Conservation (phyloP, 1,284 basidiomycete genomes). For the Leccinum angustisporum region DNA sequence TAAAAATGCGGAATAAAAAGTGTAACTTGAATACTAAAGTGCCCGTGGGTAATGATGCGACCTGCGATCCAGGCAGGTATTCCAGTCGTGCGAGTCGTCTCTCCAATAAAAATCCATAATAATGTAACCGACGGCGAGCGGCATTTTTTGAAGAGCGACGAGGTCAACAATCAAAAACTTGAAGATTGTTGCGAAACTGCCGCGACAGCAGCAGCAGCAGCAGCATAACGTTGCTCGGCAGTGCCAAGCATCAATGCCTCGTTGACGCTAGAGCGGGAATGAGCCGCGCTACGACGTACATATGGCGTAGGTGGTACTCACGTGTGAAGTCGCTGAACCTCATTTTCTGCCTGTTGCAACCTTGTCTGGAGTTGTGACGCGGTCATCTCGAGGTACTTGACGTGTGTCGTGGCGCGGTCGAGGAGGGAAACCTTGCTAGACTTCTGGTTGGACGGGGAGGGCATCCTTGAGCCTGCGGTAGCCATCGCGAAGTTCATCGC, state of each 20-base stretch:
- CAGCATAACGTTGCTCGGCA: constrained; percentile 66
- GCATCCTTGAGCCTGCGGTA: no score
- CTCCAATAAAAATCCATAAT: constrained; percentile 41
- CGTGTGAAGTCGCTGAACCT: constrained; percentile 72
- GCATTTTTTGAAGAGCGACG: constrained; percentile 22
- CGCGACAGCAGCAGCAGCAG: constrained; percentile 54
- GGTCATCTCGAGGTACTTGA: neutral
- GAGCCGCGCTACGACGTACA: constrained; percentile 4
- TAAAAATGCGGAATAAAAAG: constrained; percentile 47
- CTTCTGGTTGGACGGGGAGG: no score
- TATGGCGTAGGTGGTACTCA: constrained; percentile 27
- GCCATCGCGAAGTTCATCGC: no score
- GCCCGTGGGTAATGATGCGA: constrained; percentile 49
- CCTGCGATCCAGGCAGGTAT: constrained; percentile 57
- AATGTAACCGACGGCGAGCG: constrained; percentile 33
- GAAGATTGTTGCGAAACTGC: constrained; percentile 45
- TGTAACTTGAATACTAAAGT: constrained; percentile 42
- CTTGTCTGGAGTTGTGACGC: constrained; percentile 70
- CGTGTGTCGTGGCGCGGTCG: no score
- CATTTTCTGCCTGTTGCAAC: constrained; percentile 70
- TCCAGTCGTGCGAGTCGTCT: constrained; percentile 45
- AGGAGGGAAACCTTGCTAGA: no score
- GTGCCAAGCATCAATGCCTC: constrained; percentile 83
- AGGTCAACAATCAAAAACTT: constrained; percentile 46
- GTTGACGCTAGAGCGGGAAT: constrained; percentile 55